These are phyloP conservation scores for Lagenidium sp. DNA, from an alignment of 352 stramenopile genomes.

Conservation along the genomic window DNA sequence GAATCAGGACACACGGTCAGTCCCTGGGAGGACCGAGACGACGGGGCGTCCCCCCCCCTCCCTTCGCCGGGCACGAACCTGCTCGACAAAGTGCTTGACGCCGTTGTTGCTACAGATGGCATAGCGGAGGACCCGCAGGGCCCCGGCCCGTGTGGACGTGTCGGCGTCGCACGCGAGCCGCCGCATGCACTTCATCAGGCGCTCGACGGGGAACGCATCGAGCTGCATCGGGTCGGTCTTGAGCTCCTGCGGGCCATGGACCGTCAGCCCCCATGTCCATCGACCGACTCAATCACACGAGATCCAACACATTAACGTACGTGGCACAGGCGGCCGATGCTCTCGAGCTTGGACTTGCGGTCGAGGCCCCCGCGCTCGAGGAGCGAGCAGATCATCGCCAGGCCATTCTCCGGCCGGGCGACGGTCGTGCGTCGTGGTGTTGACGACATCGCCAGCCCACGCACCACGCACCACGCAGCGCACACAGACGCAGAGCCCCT, in stretches of 20 bases:
- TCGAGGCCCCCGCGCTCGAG: slow-evolving; percentile 78
- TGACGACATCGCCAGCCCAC: slow-evolving; percentile 14
- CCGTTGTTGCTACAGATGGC: slow-evolving; percentile 69
- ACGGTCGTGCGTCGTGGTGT: slow-evolving; percentile 21
- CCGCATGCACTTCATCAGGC: slow-evolving; percentile 73
- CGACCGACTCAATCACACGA: not conserved
- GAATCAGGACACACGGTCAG: not conserved
- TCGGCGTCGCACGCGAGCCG: slow-evolving; percentile 70
- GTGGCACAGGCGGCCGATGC: slow-evolving; percentile 72
- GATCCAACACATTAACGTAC: slow-evolving; percentile 19
- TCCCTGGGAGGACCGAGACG: not conserved
- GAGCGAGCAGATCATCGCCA: slow-evolving; percentile 74
- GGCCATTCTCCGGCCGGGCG: slow-evolving; percentile 33
- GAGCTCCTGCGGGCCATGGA: slow-evolving; percentile 42
- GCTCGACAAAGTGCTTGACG: slow-evolving; percentile 54
- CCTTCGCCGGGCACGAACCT: slow-evolving; percentile 23
- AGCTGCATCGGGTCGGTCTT: slow-evolving; percentile 82
- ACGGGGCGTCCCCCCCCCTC: too few species aligned
- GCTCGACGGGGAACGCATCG: slow-evolving; percentile 71
- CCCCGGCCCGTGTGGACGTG: slow-evolving; percentile 66
- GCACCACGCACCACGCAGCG: too few species aligned
- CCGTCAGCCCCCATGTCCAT: not conserved
- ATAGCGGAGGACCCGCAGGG: slow-evolving; percentile 75
- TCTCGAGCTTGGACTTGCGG: slow-evolving; percentile 85
- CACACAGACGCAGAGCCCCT: too few species aligned